Evolutionary conservation across 31 red algal genomes (phyloP).

Genomic region (Porphyra umbilicalis): DNA sequence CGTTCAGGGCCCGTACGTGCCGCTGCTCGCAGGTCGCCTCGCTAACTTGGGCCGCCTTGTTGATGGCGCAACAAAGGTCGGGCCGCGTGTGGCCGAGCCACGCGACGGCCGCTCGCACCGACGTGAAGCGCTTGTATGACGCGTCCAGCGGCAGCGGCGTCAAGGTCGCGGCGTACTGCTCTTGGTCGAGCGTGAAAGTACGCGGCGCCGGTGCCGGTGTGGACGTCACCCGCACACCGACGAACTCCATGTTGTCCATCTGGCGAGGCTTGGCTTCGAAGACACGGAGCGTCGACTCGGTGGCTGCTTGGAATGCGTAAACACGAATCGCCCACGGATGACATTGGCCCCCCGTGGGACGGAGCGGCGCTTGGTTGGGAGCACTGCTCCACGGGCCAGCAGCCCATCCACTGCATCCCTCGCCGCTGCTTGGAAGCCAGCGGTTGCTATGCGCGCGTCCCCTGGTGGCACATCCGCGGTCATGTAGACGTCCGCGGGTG

Average conservation of each 20-base stretch:
- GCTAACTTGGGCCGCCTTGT: slow-evolving; percentile 1
- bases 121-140: neutral
- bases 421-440: neutral
- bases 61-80: neutral
- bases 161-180: neutral
- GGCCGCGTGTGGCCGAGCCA: neutral
- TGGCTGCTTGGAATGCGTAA: neutral
- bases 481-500: neutral
- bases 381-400: too few species aligned
- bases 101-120: neutral
- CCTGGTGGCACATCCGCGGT: neutral
- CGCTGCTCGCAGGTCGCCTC: neutral
- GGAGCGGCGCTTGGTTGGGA: too few species aligned
- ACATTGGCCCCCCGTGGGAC: too few species aligned
- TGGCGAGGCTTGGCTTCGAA: neutral
- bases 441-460: neutral
- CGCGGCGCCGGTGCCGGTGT: neutral
- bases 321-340: too few species aligned
- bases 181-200: neutral
- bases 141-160: slow-evolving; percentile 3
- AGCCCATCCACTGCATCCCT: too few species aligned
- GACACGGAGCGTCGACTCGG: neutral
- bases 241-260: slow-evolving; percentile 1
- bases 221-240: neutral
- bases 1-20: neutral